Evolutionary conservation across 2,329 filamentous ascomycete species (phyloP), one percentile per base, ranked within the genome.

Genomic region (Fusarium nygamai): DNA sequence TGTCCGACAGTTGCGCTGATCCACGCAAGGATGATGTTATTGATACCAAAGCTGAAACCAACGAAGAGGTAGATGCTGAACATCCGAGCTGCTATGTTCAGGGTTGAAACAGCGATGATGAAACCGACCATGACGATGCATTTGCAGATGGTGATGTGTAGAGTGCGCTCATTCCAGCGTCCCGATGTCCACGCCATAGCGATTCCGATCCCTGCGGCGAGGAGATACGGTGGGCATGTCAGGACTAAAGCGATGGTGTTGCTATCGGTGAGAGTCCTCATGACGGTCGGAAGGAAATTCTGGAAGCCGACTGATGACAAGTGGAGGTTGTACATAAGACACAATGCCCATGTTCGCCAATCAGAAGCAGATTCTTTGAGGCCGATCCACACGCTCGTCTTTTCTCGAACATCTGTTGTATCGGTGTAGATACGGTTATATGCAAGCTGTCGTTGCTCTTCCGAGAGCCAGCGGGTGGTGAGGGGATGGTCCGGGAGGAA

Each of bases 181-280:
- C 85, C 87, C 0, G 85, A 86, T 8, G 81, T 71, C 73, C 73
- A 75, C 2, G 73, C 72, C 27, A 75, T 73, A 1, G 29, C 19
- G 17, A 76, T 76, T 5, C 71, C 67, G 0, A 76, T 64, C 0
- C 48, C 50, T 14, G 74, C 85, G 1, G 86, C 86, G 27, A 86
- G 78, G 13, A 87, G 78, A 72, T 86, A 88, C 1, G 87, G 87
- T 0, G 87, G 87, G 38, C 84, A 85, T 17, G 86, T 88, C 27
- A 89, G 80, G 5, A 86, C 80, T 1, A 88, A 80, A 1, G 86
- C 87, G 34, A 87, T 82, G 0, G 85, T 88, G 1, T 76, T 81
- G 50, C 78, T 82, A 71, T 86, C 87, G 0, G 84, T 84, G 5
- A 88, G 81, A 0, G 85, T 86, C 57, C 83, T 77, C 53, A 88